Base-by-base conservation (phyloP, 495 filamentous ascomycete species). In the Talaromyces liani region DNA sequence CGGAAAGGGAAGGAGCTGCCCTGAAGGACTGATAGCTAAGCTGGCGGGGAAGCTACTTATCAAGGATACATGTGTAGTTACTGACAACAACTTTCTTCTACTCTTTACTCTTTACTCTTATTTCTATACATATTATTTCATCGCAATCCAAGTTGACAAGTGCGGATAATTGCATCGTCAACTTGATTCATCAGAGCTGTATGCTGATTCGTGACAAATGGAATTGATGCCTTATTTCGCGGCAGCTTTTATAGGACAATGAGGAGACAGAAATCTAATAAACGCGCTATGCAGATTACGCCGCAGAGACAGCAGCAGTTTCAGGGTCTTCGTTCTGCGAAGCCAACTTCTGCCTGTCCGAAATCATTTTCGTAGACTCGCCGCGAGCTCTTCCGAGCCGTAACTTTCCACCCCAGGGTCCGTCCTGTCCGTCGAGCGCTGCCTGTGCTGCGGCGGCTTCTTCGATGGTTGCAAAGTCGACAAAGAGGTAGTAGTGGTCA, bases 401-500 rank as follows among this genome's bases (percentile, higher is more conserved):
- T 58, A 83, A 64, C 9, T 68, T 69, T n/a, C 72, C 73, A 61
- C 79, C 81, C 80, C 80, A 82, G 6, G 80, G 79, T 7, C 76
- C 76, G 36, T 72, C 65, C 51, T 67, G 63, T 18, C 74, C 77
- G 51, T 78, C 77, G 63, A 80, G 62, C 0, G 71, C 71, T 16
- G 73, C 67, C 72, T 78, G 75, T 39, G 75, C 74, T 39, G 82
- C 80, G 62, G 83, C 70, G 6, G 84, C 84, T 61, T 88, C 84
- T 60, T 86, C 79, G 1, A 74, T 66, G 60, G 74, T 83, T 53
- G 71, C 69, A 58, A 90, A 81, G 68, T 90, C 87, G 20, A 90
- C 84, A 67, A 89, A 90, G 65, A 85, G 82, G 73, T 87, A 88
- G 73, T 90, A 83, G 68, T 87, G 81, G 65, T 85, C 80, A 63